Percentiles rank a stretch among this genome's conserved stretches.
phyloP scores from a whole-genome alignment of 75 land plant species.

The Selaginella moellendorffii region DNA sequence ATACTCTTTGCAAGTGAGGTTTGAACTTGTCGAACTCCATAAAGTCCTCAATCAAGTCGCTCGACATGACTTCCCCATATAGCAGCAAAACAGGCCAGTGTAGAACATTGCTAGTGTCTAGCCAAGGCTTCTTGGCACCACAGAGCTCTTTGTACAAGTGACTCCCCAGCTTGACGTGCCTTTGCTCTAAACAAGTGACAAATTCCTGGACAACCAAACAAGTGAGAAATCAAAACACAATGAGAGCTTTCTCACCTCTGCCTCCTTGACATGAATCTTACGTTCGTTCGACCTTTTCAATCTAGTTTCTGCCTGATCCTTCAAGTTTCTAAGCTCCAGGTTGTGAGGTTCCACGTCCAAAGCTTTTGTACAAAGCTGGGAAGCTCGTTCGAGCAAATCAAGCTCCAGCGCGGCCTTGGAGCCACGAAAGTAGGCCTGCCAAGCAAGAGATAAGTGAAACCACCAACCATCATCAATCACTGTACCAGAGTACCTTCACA shows the following conservation, averaged over 20 bases:
- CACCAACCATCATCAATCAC: neutral
- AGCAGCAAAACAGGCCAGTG: conserved; percentile 97
- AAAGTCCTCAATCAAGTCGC: conserved; percentile 92
- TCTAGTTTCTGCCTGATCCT: conserved; percentile 21
- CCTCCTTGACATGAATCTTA: conserved; percentile 28
- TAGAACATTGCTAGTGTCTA: conserved; percentile 58
- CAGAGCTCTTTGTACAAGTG: conserved; percentile 52
- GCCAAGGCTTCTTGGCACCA: conserved; percentile 54
- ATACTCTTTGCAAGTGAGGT: conserved; percentile 81
- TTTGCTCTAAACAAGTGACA: conserved; percentile 37
- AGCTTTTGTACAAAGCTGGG: conserved; percentile 35
- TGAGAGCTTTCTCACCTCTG: neutral
- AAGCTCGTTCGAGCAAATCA: conserved; percentile 47
- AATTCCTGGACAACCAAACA: conserved; percentile 32
- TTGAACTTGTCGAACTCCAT: conserved; percentile 68
- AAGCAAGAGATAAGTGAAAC: neutral
- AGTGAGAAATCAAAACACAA: neutral
- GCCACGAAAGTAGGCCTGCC: conserved; percentile 84
- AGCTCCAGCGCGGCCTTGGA: conserved; percentile 74
- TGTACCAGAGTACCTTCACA: conserved; percentile 61
- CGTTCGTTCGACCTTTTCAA: conserved; percentile 28
- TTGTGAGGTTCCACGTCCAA: conserved; percentile 40
- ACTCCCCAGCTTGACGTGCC: conserved; percentile 55
- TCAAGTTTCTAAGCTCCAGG: conserved; percentile 52
- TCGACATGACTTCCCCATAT: conserved; percentile 86